Conservation (phyloP, 208 protist species). For the Wallacemonas sp. region DNA sequence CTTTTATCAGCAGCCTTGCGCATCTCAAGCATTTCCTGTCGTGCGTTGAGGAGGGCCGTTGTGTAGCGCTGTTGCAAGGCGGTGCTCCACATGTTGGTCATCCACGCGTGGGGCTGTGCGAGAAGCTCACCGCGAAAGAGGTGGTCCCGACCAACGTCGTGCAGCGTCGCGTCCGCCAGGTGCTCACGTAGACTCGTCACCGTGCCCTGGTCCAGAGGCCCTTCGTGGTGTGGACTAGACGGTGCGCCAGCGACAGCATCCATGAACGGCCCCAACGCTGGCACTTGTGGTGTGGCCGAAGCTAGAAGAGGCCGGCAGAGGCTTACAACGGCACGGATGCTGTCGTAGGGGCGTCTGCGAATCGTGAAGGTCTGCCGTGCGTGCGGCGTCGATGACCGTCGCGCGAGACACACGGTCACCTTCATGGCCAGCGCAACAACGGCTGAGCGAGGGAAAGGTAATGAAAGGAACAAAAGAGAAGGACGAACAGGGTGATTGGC, state of each 20-base stretch:
- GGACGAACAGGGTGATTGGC: neutral
- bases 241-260: slow-evolving; percentile 21
- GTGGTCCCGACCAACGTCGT: neutral
- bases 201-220: slow-evolving; percentile 18
- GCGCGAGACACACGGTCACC: neutral
- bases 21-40: neutral
- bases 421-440: no score
- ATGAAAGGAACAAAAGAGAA: neutral
- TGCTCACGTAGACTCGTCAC: slow-evolving; percentile 15
- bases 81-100: slow-evolving; percentile 32
- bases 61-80: slow-evolving; percentile 24
- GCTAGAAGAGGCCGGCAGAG: slow-evolving; percentile 16
- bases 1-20: neutral
- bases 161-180: slow-evolving; percentile 8
- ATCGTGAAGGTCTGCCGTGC: slow-evolving; percentile 8
- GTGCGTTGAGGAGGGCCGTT: slow-evolving; percentile 1
- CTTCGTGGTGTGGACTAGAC: slow-evolving; percentile 31
- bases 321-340: slow-evolving; percentile 23
- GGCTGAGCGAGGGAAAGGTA: no score
- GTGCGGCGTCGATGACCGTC: neutral
- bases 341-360: slow-evolving; percentile 23
- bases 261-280: neutral
- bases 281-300: no score
- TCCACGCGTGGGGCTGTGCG: slow-evolving; percentile 17
- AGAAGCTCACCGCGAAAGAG: slow-evolving; percentile 1